A percentile compares a stretch with the other conserved stretches of the same genome.
Conservation (phyloP, 352 stramenopile species). For the Globisporangium acanthophoron region DNA sequence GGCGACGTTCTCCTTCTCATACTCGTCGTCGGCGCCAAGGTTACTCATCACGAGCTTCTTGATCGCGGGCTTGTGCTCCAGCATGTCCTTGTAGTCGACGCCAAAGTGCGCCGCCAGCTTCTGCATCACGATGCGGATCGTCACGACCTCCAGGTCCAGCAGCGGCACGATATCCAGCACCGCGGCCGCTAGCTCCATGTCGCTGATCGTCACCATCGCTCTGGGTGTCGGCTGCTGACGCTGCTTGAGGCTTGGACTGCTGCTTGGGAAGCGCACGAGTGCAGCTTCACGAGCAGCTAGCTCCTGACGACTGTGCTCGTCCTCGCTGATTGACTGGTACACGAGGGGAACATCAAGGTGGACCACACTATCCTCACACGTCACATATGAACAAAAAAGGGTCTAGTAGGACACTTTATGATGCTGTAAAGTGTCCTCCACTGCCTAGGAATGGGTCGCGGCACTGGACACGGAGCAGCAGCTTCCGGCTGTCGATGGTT, state of each 20-base stretch:
- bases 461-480: background rate
- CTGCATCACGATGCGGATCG: constrained; percentile 39
- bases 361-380: background rate
- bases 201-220: constrained; percentile 16
- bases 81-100: constrained; percentile 21
- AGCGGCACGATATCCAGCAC: constrained; percentile 48
- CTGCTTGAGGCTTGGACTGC: background rate
- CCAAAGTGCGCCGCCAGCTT: constrained; percentile 44
- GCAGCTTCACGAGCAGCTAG: too few relatives aligned
- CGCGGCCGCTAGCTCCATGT: constrained; percentile 23
- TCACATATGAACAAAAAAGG: background rate
- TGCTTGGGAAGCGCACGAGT: background rate
- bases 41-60: constrained; percentile 13
- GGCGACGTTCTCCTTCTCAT: background rate
- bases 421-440: background rate
- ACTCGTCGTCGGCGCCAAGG: constrained; percentile 5
- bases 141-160: constrained; percentile 49
- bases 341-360: too few relatives aligned
- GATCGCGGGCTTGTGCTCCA: constrained; percentile 4
- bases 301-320: background rate
- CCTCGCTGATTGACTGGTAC: too few relatives aligned
- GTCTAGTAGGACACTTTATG: background rate
- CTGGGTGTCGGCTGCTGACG: background rate
- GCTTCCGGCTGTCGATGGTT: background rate
- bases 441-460: too few relatives aligned